Evolutionary conservation across 2,329 filamentous ascomycete species (phyloP).

Genomic region (Colletotrichum sidae): DNA sequence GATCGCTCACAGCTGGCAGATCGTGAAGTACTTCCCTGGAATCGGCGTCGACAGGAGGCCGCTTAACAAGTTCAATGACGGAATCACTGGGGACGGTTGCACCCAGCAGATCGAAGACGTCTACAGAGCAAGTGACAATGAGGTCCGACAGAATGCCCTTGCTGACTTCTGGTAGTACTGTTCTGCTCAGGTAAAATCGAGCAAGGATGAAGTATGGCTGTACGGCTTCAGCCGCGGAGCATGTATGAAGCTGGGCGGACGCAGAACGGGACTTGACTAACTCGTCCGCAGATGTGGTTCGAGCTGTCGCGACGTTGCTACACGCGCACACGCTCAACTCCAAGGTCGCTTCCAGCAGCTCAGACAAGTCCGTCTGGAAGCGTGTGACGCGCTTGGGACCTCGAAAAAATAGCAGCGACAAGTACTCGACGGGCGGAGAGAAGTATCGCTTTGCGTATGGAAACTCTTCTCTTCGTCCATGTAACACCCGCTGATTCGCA

Average conservation of each 20-base stretch:
- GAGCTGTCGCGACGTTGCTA: conserved; percentile 52
- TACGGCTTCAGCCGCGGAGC: conserved; percentile 54
- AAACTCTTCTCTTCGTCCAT: neutral
- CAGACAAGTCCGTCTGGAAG: conserved; percentile 17
- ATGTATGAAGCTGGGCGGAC: conserved; percentile 35
- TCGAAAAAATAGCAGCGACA: neutral
- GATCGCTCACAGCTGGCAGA: neutral
- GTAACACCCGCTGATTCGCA: neutral
- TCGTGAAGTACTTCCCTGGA: conserved; percentile 35
- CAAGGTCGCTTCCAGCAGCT: neutral
- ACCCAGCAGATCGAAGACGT: conserved; percentile 40
- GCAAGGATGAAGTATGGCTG: conserved; percentile 52
- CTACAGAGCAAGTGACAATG: conserved; percentile 37
- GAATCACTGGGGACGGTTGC: conserved; percentile 35
- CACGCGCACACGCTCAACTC: neutral
- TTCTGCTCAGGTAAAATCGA: conserved; percentile 20
- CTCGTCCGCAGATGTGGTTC: conserved; percentile 43
- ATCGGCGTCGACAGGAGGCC: conserved; percentile 38
- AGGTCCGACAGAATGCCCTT: neutral
- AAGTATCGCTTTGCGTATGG: neutral
- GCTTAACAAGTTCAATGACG: conserved; percentile 39
- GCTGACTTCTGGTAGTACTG: conserved; percentile 12
- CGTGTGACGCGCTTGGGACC: neutral
- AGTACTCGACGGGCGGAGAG: neutral
- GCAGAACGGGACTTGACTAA: neutral